These are phyloP conservation scores for Pleurostoma richardsiae DNA, from an alignment of 2,329 filamentous ascomycete genomes.

Conservation along the genomic window DNA sequence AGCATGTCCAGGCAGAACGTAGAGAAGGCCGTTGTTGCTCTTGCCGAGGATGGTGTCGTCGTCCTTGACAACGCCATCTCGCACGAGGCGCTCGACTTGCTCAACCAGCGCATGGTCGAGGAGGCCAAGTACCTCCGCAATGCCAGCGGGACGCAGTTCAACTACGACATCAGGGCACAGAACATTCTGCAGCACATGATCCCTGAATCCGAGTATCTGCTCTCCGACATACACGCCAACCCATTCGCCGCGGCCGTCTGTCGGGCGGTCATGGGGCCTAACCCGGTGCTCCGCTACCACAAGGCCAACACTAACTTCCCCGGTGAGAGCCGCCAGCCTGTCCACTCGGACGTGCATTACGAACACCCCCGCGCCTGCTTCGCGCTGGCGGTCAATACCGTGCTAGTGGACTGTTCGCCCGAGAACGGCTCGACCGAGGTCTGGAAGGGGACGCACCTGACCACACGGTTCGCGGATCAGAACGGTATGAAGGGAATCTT, in stretches of 20 bases:
- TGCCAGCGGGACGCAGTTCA: conserved; percentile 7
- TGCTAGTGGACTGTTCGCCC: background rate
- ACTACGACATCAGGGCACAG: conserved; percentile 9
- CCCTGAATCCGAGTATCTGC: conserved; percentile 4
- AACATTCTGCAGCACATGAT: conserved; percentile 13
- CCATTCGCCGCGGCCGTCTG: conserved; percentile 7
- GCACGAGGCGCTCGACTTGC: background rate
- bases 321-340: conserved; percentile 2
- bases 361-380: background rate
- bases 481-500: background rate
- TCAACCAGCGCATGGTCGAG: conserved; percentile 8
- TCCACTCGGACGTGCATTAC: background rate
- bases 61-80: conserved; percentile 5
- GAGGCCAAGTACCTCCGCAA: conserved; percentile 8
- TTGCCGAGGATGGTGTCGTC: conserved; percentile 7
- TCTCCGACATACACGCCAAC: conserved; percentile 5
- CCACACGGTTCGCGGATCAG: background rate
- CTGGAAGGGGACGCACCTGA: background rate
- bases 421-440: background rate
- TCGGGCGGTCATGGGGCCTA: conserved; percentile 5
- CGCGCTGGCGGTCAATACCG: background rate
- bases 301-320: conserved; percentile 11
- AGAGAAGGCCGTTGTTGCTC: conserved; percentile 7
- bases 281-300: conserved; percentile 10
- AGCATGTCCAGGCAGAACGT: conserved; percentile 7